These are phyloP conservation scores for Ogataea pini DNA, from an alignment of 805 yeast species.

Conservation along the genomic window DNA sequence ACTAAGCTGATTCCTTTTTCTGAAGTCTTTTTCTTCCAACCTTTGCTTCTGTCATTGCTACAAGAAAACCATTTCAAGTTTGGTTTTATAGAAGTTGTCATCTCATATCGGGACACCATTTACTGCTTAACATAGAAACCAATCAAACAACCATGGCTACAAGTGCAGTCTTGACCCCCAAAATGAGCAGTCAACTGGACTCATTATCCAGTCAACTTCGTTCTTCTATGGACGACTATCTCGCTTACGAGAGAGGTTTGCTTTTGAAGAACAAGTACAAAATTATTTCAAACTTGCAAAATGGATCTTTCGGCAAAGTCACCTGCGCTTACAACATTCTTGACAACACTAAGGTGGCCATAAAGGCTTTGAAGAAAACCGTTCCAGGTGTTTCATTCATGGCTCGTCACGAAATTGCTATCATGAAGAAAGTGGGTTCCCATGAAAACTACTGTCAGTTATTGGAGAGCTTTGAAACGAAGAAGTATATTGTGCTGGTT, in stretches of 20 bases:
- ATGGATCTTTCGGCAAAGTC: constrained; percentile 65
- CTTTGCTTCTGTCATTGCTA: constrained; percentile 5
- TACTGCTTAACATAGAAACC: background rate
- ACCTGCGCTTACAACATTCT: constrained; percentile 48
- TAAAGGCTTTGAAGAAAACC: constrained; percentile 53
- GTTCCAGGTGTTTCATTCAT: constrained; percentile 43
- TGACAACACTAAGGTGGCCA: constrained; percentile 43
- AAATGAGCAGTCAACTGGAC: constrained; percentile 19
- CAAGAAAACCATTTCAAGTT: background rate
- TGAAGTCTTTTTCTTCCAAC: background rate
- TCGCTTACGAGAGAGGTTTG: constrained; percentile 41
- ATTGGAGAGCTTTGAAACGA: constrained; percentile 57
- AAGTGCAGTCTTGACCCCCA: constrained; percentile 19
- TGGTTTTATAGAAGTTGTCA: background rate
- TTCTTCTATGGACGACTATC: constrained; percentile 40
- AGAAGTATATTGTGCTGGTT: constrained; percentile 52
- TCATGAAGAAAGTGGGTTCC: constrained; percentile 42
- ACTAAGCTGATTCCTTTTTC: background rate
- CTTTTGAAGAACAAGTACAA: constrained; percentile 43
- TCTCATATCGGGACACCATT: background rate
- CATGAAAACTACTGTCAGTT: constrained; percentile 60
- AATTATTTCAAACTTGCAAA: constrained; percentile 47
- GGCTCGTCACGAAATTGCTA: constrained; percentile 56
- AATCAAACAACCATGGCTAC: constrained; percentile 18
- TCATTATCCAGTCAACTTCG: constrained; percentile 26